These are phyloP conservation scores for Arthrobotrys iridis DNA, from an alignment of 2,329 filamentous ascomycete genomes.

Conservation along the genomic window DNA sequence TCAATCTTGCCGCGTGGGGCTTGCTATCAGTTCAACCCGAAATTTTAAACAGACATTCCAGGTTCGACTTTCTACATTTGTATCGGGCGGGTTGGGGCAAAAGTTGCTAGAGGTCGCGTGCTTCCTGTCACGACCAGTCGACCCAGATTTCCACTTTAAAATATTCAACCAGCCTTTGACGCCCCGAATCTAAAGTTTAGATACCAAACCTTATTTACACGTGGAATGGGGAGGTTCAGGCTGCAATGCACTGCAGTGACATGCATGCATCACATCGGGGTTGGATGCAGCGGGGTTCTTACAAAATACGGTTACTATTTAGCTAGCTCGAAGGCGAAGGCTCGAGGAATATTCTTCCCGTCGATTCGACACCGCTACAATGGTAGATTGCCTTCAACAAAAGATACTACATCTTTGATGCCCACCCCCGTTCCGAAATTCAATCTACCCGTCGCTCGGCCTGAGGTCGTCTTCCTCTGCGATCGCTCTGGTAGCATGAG, in stretches of 20 bases:
- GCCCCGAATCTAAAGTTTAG: neutral
- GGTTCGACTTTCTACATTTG: conserved; percentile 43
- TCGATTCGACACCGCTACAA: neutral
- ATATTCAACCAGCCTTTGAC: neutral
- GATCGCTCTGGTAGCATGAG: conserved; percentile 77
- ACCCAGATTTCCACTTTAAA: neutral
- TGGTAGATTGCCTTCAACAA: conserved; percentile 60
- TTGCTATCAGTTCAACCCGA: neutral
- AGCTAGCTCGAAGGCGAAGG: no score
- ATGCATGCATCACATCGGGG: conserved; percentile 24
- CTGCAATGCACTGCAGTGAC: conserved; percentile 32
- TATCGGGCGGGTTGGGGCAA: neutral
- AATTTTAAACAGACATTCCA: neutral
- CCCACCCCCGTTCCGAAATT: conserved; percentile 76
- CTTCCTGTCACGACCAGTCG: neutral
- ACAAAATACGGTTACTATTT: no score
- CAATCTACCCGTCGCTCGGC: conserved; percentile 67
- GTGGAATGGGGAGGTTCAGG: conserved; percentile 24
- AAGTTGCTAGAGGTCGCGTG: conserved; percentile 29
- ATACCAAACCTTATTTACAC: conserved; percentile 37
- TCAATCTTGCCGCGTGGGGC: conserved; percentile 21
- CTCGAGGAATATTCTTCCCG: conserved; percentile 14
- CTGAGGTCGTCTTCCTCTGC: conserved; percentile 77
- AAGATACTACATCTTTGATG: conserved; percentile 75
- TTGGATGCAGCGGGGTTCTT: neutral